Percentiles rank a stretch among this genome's conserved stretches.
phyloP scores from a whole-genome alignment of 192 early-diverging fungal genomes.

The Neocallimastix lanati region DNA sequence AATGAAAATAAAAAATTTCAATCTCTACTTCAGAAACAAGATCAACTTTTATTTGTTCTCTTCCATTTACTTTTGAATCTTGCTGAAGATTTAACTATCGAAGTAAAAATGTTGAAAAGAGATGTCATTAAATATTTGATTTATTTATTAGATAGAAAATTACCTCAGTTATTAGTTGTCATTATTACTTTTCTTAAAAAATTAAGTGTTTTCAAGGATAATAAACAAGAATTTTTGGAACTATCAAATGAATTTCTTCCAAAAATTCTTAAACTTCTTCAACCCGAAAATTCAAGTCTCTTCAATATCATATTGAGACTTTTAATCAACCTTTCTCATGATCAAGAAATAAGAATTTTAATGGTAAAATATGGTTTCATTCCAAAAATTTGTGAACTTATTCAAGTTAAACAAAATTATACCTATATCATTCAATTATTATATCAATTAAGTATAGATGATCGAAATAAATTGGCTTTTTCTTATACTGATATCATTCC shows the following conservation, averaged over 20 bases:
- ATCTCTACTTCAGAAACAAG: conserved; percentile 30
- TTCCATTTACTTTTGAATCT: conserved; percentile 35
- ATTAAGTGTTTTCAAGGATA: conserved; percentile 27
- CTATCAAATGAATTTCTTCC: conserved; percentile 7
- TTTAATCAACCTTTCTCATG: neutral
- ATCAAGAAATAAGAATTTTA: neutral
- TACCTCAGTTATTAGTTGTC: conserved; percentile 24
- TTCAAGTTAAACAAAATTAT: neutral
- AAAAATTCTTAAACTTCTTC: conserved; percentile 12
- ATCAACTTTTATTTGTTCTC: conserved; percentile 36
- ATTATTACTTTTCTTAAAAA: conserved; percentile 28
- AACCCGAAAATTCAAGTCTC: conserved; percentile 2
- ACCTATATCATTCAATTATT: conserved; percentile 15
- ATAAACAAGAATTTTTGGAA: conserved; percentile 31
- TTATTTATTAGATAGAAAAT: conserved; percentile 18
- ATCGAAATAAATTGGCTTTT: conserved; percentile 11
- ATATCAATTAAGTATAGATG: conserved; percentile 26
- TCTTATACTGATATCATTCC: conserved; percentile 11
- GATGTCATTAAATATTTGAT: conserved; percentile 26
- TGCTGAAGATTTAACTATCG: conserved; percentile 27
- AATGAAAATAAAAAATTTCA: conserved; percentile 31
- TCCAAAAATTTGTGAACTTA: neutral
- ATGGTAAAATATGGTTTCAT: neutral
- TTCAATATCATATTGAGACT: neutral
- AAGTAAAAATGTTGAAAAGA: conserved; percentile 38